A percentile compares a stretch with the other conserved stretches of the same genome.
Conservation (phyloP, 2,329 filamentous ascomycete species). For the Cordyceps cicadae region DNA sequence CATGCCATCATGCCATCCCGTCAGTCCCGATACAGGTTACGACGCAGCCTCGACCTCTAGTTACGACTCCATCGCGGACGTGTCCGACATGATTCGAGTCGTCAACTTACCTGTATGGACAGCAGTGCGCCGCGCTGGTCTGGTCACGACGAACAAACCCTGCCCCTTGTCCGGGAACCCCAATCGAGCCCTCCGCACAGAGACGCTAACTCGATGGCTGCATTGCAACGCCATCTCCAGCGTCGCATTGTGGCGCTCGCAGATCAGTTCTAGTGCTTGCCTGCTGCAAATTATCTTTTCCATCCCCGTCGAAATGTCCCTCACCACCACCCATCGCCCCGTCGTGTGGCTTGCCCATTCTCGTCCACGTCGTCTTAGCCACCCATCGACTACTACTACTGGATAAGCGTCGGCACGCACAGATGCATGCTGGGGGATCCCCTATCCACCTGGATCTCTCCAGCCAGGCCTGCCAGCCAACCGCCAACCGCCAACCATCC, state of each 20-base stretch:
- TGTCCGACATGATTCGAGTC: conserved; percentile 2
- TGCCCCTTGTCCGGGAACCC: neutral
- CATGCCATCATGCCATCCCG: neutral
- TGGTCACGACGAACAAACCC: neutral
- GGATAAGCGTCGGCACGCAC: neutral
- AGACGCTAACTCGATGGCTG: neutral
- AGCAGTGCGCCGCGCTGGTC: too few species aligned
- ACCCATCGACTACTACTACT: conserved; percentile 1
- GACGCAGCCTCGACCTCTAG: neutral
- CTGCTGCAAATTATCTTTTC: neutral
- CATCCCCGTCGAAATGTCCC: neutral
- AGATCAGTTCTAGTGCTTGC: neutral
- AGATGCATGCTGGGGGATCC: conserved; percentile 1
- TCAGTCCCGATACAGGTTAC: neutral
- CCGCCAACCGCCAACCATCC: neutral
- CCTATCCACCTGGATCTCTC: conserved; percentile 1
- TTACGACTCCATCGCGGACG: neutral
- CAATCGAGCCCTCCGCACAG: neutral
- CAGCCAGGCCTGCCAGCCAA: neutral
- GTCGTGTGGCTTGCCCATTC: conserved; percentile 1
- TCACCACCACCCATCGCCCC: neutral
- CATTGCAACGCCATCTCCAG: neutral
- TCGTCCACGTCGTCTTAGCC: neutral
- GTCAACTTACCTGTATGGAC: neutral
- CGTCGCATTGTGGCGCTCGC: neutral